These are phyloP conservation scores for Fusarium ramigenum DNA, from an alignment of 2,329 filamentous ascomycete species.

Conservation along the genomic window DNA sequence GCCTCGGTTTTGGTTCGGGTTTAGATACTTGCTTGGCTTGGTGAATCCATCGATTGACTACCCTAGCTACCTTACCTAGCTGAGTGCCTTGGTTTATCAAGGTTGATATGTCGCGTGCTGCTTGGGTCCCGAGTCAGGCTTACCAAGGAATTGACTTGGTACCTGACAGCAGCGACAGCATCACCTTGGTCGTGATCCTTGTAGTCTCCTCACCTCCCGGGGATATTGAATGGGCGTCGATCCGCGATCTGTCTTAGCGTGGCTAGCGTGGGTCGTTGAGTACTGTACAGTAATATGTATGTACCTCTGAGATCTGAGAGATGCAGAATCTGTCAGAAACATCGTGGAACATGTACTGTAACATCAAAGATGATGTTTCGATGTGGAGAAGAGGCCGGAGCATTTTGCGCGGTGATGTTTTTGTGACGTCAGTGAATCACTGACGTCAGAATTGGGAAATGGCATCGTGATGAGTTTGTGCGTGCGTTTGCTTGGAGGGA, in stretches of 20 bases:
- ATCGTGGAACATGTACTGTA: neutral
- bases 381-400: conserved; percentile 31
- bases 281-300: neutral
- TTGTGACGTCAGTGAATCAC: conserved; percentile 37
- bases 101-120: conserved; percentile 6
- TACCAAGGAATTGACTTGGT: conserved; percentile 16
- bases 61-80: neutral
- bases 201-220: neutral
- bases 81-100: conserved; percentile 3
- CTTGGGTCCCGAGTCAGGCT: neutral
- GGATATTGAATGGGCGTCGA: conserved; percentile 1
- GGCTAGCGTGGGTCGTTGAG: neutral
- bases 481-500: neutral
- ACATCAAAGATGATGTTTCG: conserved; percentile 9
- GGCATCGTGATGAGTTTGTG: conserved; percentile 14
- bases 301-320: neutral
- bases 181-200: conserved; percentile 14
- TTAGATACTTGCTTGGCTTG: neutral
- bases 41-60: neutral
- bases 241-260: conserved; percentile 9
- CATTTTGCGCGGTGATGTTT: conserved; percentile 24
- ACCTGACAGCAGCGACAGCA: conserved; percentile 3
- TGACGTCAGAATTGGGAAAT: conserved; percentile 38
- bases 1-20: conserved; percentile 21
- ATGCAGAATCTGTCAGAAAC: conserved; percentile 23